Conservation (phyloP, 116 monocot species). For the Zostera marina region DNA sequence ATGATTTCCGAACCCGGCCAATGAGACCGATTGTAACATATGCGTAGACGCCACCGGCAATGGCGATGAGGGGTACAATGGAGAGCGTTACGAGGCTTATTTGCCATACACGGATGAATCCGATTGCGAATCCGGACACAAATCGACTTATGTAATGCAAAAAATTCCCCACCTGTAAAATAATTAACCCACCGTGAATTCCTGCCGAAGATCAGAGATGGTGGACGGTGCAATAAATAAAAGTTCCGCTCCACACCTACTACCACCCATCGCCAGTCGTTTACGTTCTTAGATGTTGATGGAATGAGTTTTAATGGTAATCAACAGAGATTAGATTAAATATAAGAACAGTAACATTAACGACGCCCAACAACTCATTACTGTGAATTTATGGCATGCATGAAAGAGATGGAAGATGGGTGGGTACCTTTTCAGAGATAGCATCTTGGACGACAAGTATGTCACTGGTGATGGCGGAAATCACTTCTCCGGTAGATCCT, state of each 20-base stretch:
- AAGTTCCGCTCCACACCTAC: no score
- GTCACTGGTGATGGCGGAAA: slow-evolving; percentile 21
- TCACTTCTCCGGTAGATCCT: slow-evolving; percentile 14
- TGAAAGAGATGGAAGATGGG: no score
- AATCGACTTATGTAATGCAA: slow-evolving; percentile 40
- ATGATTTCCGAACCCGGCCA: slow-evolving; percentile 39
- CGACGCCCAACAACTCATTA: not conserved
- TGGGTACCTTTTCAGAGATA: slow-evolving; percentile 18
- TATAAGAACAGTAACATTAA: not conserved
- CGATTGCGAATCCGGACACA: slow-evolving; percentile 35
- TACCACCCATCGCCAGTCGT: no score
- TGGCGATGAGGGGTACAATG: slow-evolving; percentile 39
- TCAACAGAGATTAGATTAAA: not conserved
- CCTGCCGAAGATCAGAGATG: no score
- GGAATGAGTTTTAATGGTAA: no score
- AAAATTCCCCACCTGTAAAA: slow-evolving; percentile 32
- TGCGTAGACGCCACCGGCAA: slow-evolving; percentile 44
- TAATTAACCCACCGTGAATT: no score
- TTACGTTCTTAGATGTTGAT: no score
- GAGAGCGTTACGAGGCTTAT: slow-evolving; percentile 49
- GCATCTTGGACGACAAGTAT: slow-evolving; percentile 21
- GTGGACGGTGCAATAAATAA: no score
- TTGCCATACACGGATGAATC: slow-evolving; percentile 50
- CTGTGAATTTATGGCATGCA: no score
- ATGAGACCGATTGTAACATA: slow-evolving; percentile 34